Base-by-base conservation (phyloP, 2,329 filamentous ascomycete species). In the Exophiala alcalophila region DNA sequence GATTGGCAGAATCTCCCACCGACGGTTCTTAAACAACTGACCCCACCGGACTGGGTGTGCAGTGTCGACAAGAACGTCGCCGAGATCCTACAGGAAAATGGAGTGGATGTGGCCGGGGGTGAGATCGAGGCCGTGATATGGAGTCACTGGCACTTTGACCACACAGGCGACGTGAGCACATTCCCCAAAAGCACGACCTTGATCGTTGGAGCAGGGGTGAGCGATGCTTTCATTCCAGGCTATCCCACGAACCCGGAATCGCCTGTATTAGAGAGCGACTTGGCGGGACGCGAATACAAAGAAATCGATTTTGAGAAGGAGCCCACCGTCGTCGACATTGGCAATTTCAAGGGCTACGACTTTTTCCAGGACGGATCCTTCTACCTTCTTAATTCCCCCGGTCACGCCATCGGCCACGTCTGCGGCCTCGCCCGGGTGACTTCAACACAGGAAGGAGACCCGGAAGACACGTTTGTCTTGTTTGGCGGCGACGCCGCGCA, bases 321-420 rank as follows among this genome's bases (percentile, higher is more conserved):
- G n/a, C 15, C 66, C 63, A 44, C 47, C 70, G 5, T 21, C 16
- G 5, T 59, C 70, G 6, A 56, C 70, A 55, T 63, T 26, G 62
- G 61, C 23, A 31, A 31, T 1, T 61, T 61, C 20, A 19, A 36
- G 25, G 58, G 57, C 0, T 15, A 49, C 18, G 76, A 80, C 54
- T 78, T 70, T 53, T 80, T 78, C 41, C 68, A 69, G 3, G 76
- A 80, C 53, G 76, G 75, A 1, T 69, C 63, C 15, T 76, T 81
- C 50, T 78, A 77, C 54, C 62, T 80, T 2, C 63, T 80, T 19
- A 63, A 74, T 49, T 67, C 27, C 2, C 59, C 59, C 2, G 61
- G 61, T 2, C 60, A 63, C 34, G 41, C 43, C 9, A 28, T 47
- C 7, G 57, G 53, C 2, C 56, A 60, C 39, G 35, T 60, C 7